Base-by-base conservation (phyloP, 2,329 filamentous ascomycete genomes). In the Aureobasidium namibiae region DNA sequence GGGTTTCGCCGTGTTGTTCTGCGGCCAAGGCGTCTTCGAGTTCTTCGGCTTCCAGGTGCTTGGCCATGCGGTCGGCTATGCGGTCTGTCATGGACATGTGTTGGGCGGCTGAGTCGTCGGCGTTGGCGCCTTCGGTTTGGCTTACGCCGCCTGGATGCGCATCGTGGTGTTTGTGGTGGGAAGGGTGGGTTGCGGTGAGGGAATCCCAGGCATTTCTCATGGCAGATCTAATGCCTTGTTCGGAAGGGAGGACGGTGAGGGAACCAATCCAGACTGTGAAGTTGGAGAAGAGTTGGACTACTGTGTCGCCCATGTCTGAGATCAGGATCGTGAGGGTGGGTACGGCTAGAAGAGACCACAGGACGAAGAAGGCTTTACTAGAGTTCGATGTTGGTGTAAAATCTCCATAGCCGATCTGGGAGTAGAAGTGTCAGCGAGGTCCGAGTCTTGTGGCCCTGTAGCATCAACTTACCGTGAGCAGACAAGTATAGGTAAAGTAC, bases 261-360 rank as follows among this genome's bases (percentile, higher is more conserved):
- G 79, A 77, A 13, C 79, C 81, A 4, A 82, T 61, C 73, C 77
- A 82, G n/a, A 80, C 76, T 0, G 80, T 82, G n/a, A 78, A 60
- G 49, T 83, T 79, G 23, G 77, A 76, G 67, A 84, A 76, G 9
- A 72, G 70, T 61, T 80, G 80, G 61, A 83, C 78, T 10, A 81
- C 76, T 0, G 79, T 81, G 60, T 80, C 78, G 14, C 78, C 77
- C 78, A 82, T 80, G 61, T 80, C 77, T 59, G 72, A 77, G 63
- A 80, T 81, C 34, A 81, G 70, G 24, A 81, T 79, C 0, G 81
- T 82, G 46, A 83, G 71, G 0, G 78, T 78, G 0, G 80, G 80
- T 0, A 82, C 74, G 0, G 80, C 80, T 9, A 82, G 69, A 5
- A 82, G 66, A 14, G 77, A 78, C 80, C 80, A 83, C 61, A 82